Evolutionary conservation across 148 eudicot genomes (phyloP).

Genomic region (Fagopyrum homotropicum): DNA sequence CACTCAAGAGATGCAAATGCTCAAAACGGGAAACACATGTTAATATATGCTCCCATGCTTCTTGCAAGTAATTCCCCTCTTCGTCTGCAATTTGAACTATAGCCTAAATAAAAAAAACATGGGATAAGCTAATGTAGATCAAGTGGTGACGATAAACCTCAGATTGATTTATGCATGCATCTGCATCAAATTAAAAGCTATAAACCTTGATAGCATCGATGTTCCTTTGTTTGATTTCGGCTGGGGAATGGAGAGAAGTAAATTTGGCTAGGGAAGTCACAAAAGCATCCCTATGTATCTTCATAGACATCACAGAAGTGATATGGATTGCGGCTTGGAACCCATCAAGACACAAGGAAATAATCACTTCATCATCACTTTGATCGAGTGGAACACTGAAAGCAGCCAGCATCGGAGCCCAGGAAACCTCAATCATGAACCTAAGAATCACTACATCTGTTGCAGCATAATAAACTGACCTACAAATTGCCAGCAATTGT

Average conservation of each 20-base stretch:
- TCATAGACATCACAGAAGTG: conserved; percentile 97
- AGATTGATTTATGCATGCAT: background rate
- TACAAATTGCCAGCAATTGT: conserved; percentile 40
- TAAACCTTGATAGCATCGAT: conserved; percentile 85
- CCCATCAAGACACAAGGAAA: conserved; percentile 87
- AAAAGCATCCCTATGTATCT: conserved; percentile 95
- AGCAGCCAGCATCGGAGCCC: conserved; percentile 99
- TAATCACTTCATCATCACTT: conserved; percentile 77
- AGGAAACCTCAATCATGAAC: conserved; percentile 96
- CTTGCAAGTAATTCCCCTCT: conserved; percentile 94
- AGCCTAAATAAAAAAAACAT: conserved; percentile 47
- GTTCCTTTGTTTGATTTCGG: conserved; percentile 92
- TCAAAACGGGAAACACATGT: conserved; percentile 97
- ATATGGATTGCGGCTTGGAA: conserved; percentile 91
- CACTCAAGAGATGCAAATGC: conserved; percentile 97
- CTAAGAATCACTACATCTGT: conserved; percentile 91
- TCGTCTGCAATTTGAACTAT: conserved; percentile 92
- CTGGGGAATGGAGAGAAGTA: conserved; percentile 85
- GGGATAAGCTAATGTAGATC: conserved; percentile 5
- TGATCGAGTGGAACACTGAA: conserved; percentile 99
- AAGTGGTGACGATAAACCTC: conserved; percentile 1
- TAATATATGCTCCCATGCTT: conserved; percentile 98
- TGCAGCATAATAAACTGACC: conserved; percentile 99
- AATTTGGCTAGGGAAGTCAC: conserved; percentile 83
- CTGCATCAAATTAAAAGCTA: background rate